phyloP scores from a whole-genome alignment of 108 stramenopile species.

The Skeletonema marinoi region DNA sequence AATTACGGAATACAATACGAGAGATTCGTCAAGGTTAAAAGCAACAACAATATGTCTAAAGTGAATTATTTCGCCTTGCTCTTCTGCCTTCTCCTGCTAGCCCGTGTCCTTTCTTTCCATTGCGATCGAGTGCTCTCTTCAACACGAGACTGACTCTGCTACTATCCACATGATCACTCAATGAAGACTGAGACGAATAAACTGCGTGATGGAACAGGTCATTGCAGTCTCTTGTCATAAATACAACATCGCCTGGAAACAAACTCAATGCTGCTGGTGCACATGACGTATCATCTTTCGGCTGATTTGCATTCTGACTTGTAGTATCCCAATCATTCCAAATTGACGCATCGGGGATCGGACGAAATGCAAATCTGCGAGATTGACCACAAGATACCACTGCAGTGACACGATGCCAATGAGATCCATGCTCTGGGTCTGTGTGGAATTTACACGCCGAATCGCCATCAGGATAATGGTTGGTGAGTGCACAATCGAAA shows the following conservation, averaged over 20 bases:
- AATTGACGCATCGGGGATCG: constrained; percentile 52
- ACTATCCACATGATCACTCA: not conserved
- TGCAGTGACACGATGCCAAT: constrained; percentile 65
- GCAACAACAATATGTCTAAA: not conserved
- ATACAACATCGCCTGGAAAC: constrained; percentile 73
- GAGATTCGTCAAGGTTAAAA: constrained; percentile 14
- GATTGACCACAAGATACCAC: constrained; percentile 59
- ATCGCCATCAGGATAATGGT: constrained; percentile 72
- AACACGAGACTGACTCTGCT: constrained; percentile 69
- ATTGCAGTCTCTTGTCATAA: constrained; percentile 68
- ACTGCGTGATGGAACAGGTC: constrained; percentile 80
- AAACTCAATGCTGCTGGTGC: constrained; percentile 52
- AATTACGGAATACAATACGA: constrained; percentile 58
- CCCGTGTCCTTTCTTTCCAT: constrained; percentile 60
- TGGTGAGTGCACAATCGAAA: constrained; percentile 79
- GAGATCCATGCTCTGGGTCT: constrained; percentile 74
- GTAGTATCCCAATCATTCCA: constrained; percentile 56
- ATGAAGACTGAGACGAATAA: constrained; percentile 45
- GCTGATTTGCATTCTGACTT: constrained; percentile 2
- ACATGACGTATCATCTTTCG: constrained; percentile 35
- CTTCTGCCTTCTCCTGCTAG: constrained; percentile 54
- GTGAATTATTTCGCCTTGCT: constrained; percentile 19
- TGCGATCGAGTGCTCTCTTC: constrained; percentile 62
- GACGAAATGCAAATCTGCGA: constrained; percentile 71
- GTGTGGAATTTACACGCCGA: constrained; percentile 75